phyloP scores from a whole-genome alignment of 306 rosid genomes.

The Medicago arabica region DNA sequence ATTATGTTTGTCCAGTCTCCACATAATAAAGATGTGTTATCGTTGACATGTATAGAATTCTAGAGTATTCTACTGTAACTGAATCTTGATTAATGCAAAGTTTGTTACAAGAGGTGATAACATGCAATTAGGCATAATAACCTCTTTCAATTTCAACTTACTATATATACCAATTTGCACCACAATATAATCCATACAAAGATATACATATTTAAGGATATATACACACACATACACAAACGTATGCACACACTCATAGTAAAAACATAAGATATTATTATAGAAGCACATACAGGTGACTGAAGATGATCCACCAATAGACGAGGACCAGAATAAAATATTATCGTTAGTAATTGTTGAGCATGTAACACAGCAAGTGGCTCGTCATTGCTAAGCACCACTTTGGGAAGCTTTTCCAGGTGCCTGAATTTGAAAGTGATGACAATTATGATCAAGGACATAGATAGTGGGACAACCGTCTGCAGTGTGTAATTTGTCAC shows the following conservation, averaged over 20 bases:
- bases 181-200: background rate
- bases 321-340: slow-evolving; percentile 87
- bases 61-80: too few relatives aligned
- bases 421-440: slow-evolving; percentile 61
- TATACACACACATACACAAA: background rate
- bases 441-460: slow-evolving; percentile 32
- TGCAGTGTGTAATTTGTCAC: slow-evolving; percentile 29
- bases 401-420: slow-evolving; percentile 86
- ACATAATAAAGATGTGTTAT: too few relatives aligned
- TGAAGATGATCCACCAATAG: slow-evolving; percentile 79
- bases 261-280: slow-evolving; percentile 34
- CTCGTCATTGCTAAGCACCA: slow-evolving; percentile 86
- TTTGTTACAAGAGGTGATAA: too few relatives aligned
- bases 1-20: too few relatives aligned
- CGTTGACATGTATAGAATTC: too few relatives aligned
- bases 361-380: slow-evolving; percentile 72
- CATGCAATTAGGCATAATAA: too few relatives aligned
- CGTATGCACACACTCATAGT: background rate
- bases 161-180: slow-evolving; percentile 27
- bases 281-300: slow-evolving; percentile 73
- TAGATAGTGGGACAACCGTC: slow-evolving; percentile 24
- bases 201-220: slow-evolving; percentile 7
- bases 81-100: too few relatives aligned
- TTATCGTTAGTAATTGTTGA: slow-evolving; percentile 71
- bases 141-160: slow-evolving; percentile 10